Base-by-base conservation (phyloP, 371 early-diverging fungal species). In the Sporodiniella umbellata region DNA sequence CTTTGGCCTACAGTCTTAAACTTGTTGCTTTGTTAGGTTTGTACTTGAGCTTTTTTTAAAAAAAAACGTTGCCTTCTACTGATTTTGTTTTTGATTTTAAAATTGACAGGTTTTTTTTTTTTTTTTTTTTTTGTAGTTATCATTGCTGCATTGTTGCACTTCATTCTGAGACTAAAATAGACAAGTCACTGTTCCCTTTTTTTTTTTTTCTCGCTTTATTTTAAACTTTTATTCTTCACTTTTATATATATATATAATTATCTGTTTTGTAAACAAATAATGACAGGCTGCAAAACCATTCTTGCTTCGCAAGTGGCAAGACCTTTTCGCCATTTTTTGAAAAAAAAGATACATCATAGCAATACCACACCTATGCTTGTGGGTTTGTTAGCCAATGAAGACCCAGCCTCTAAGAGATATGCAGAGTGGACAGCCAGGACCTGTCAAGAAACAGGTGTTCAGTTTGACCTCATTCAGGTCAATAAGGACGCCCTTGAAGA, bases 331-430 rank as follows among this genome's bases (percentile, higher is more conserved):
- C 40, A 40, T 5, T 40, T 6, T 40, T 12, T 40, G 21, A 19
- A 40, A 69, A 66, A 75, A 8, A 80, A 82, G 46, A 83, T 92
- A 56, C 66, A 78, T 46, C 62, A 69, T 22, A 78, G 84, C 42
- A 62, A 61, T 22, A 72, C 83, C 48, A 64, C 71, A 22, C 96
- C 96, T 31, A 86, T 80, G 53, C 80, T 97, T 30, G 95, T 95
- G 6, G 95, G 91, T 0, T 93, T 96, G 70, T 80, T 98, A 0
- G 94, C 97, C 30, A 98, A 98, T 64, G 84, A 87, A 3, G 96
- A 98, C 51, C 92, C 93, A 30, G 91, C 94, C 30, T 93, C 95
- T n/a, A 77, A 51, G 40, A 90, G 83, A 63, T 93, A 90, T 63
- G 90, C 93, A 45, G 86, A 92, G 56, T 93, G 90, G 87, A 94